Conservation (phyloP, 148 eudicot genomes). For the Fagopyrum tataricum region DNA sequence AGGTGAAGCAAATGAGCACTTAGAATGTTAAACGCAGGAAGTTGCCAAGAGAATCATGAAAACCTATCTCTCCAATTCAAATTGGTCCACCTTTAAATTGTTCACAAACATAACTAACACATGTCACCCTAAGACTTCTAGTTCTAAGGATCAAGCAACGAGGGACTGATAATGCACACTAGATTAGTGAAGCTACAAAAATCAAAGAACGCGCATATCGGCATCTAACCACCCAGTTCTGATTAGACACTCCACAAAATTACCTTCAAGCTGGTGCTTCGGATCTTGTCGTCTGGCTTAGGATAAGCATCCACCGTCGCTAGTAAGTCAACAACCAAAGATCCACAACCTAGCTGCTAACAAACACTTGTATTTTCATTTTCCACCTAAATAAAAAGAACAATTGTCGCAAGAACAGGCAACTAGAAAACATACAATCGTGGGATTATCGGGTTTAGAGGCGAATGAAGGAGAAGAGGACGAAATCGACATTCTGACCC, state of each 20-base stretch:
- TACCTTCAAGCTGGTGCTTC: slow-evolving; percentile 91
- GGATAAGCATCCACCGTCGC: slow-evolving; percentile 80
- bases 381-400: neutral
- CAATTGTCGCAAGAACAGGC: neutral
- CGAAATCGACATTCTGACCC: slow-evolving; percentile 45
- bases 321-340: slow-evolving; percentile 44
- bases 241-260: neutral
- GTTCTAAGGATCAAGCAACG: neutral
- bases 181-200: neutral
- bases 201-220: neutral
- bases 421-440: slow-evolving; percentile 32
- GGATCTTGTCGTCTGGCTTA: slow-evolving; percentile 82
- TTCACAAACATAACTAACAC: neutral
- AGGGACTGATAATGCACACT: neutral
- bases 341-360: slow-evolving; percentile 72
- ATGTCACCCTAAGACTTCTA: neutral
- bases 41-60: neutral
- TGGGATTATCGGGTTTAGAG: slow-evolving; percentile 44
- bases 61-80: neutral
- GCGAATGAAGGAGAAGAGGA: slow-evolving; percentile 23
- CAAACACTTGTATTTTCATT: slow-evolving; percentile 4
- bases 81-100: neutral
- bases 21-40: neutral
- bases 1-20: too few relatives aligned
- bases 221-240: neutral